These are phyloP conservation scores for Blastosporella zonata DNA, from an alignment of 1,284 basidiomycete species.

Conservation along the genomic window DNA sequence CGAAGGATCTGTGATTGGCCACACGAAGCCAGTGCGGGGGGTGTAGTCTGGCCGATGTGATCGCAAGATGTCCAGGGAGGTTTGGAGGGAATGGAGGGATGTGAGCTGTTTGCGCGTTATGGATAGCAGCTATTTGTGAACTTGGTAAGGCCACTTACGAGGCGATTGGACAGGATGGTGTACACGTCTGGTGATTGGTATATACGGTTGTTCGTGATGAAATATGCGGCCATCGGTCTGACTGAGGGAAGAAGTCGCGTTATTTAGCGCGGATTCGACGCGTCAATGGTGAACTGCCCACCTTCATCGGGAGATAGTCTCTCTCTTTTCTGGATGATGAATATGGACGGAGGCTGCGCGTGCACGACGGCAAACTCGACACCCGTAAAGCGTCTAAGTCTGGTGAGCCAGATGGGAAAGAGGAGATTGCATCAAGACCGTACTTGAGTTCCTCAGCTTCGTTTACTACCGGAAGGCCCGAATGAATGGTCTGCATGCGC, in stretches of 20 bases:
- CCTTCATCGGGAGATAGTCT: constrained; percentile 78
- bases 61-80: constrained; percentile 67
- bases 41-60: constrained; percentile 72
- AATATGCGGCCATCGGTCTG: constrained; percentile 74
- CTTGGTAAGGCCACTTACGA: constrained; percentile 44
- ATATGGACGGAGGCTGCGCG: constrained; percentile 71
- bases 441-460: constrained; percentile 81
- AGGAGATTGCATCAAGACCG: constrained; percentile 20
- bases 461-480: constrained; percentile 64
- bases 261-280: constrained; percentile 8
- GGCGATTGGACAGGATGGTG: constrained; percentile 74
- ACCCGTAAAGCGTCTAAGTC: constrained; percentile 71
- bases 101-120: constrained; percentile 49
- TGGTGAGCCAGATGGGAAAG: constrained; percentile 1
- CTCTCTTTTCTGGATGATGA: constrained; percentile 84
- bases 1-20: constrained; percentile 67
- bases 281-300: constrained; percentile 32
- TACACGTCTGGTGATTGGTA: constrained; percentile 85
- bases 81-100: constrained; percentile 68
- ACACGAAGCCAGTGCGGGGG: constrained; percentile 75
- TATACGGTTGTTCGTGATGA: constrained; percentile 82
- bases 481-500: constrained; percentile 86
- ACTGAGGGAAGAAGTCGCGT: constrained; percentile 39
- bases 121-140: not conserved
- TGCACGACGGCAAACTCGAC: constrained; percentile 82